phyloP scores from a whole-genome alignment of 2,329 filamentous ascomycete genomes.

The Anisogramma anomala region DNA sequence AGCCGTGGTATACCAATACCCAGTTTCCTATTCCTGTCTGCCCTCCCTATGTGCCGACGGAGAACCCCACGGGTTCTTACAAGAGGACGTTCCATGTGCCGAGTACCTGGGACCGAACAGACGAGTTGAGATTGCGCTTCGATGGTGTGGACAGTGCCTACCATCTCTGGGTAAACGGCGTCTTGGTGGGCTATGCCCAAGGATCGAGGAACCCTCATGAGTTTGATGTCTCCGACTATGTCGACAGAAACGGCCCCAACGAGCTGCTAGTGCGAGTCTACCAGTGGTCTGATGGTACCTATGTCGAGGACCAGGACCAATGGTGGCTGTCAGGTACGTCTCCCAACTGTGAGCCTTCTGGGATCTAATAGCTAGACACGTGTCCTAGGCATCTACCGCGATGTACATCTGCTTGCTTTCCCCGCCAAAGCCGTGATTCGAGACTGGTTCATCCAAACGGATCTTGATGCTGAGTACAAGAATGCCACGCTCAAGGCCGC shows the following conservation, averaged over 20 bases:
- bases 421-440: conserved; percentile 39
- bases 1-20: conserved; percentile 58
- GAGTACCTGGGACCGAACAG: conserved; percentile 28
- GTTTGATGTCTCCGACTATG: conserved; percentile 49
- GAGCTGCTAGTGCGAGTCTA: conserved; percentile 55
- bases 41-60: conserved; percentile 49
- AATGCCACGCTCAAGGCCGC: conserved; percentile 38
- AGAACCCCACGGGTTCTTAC: conserved; percentile 57
- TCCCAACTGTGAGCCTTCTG: background rate
- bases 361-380: background rate
- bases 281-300: conserved; percentile 57
- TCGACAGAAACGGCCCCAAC: conserved; percentile 34
- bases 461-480: conserved; percentile 40
- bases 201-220: conserved; percentile 58
- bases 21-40: conserved; percentile 54
- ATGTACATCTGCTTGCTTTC: conserved; percentile 51
- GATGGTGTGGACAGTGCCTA: conserved; percentile 64
- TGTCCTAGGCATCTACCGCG: conserved; percentile 46
- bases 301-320: conserved; percentile 60
- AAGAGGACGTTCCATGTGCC: conserved; percentile 44
- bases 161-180: conserved; percentile 56
- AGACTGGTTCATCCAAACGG: conserved; percentile 44
- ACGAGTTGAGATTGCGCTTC: conserved; percentile 51
- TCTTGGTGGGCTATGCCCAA: conserved; percentile 54
- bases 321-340: conserved; percentile 50